A percentile compares a stretch with the other conserved stretches of the same genome.
These are phyloP conservation scores for Lepidium didymum DNA, from an alignment of 345 rosid species.

Conservation along the genomic window DNA sequence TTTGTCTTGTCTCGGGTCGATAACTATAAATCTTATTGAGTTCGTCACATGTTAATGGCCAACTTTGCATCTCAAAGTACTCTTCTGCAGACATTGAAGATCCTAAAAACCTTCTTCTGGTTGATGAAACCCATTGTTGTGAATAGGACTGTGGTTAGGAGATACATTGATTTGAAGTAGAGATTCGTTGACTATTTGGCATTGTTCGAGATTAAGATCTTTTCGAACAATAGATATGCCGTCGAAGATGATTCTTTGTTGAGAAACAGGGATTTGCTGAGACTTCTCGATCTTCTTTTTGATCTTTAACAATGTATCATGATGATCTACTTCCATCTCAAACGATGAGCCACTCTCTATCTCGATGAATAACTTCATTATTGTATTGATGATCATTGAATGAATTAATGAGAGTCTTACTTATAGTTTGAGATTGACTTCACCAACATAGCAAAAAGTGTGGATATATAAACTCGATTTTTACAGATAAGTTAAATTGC, in stretches of 20 bases:
- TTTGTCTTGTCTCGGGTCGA: not conserved
- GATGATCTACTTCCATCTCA: constrained; percentile 48
- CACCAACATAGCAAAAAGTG: too few species aligned
- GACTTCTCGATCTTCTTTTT: constrained; percentile 56
- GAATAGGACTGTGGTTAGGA: not conserved
- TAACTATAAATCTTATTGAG: not conserved
- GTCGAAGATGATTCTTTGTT: constrained; percentile 52
- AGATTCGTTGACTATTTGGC: constrained; percentile 46
- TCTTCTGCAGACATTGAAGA: not conserved
- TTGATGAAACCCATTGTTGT: not conserved
- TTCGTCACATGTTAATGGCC: not conserved
- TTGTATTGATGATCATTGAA: not conserved
- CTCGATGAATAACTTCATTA: constrained; percentile 57
- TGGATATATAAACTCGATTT: too few species aligned
- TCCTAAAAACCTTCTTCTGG: not conserved
- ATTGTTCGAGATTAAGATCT: constrained; percentile 38
- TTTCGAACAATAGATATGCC: constrained; percentile 37
- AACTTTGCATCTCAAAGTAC: not conserved
- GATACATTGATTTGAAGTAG: constrained; percentile 42
- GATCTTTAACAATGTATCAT: constrained; percentile 54
- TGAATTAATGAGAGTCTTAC: too few species aligned
- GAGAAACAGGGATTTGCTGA: constrained; percentile 45
- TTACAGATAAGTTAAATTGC: too few species aligned
- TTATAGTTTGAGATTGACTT: too few species aligned
- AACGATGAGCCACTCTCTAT: constrained; percentile 37